These are phyloP conservation scores for Ananas comosus DNA, from an alignment of 176 grass and related monocot species.

Conservation along the genomic window DNA sequence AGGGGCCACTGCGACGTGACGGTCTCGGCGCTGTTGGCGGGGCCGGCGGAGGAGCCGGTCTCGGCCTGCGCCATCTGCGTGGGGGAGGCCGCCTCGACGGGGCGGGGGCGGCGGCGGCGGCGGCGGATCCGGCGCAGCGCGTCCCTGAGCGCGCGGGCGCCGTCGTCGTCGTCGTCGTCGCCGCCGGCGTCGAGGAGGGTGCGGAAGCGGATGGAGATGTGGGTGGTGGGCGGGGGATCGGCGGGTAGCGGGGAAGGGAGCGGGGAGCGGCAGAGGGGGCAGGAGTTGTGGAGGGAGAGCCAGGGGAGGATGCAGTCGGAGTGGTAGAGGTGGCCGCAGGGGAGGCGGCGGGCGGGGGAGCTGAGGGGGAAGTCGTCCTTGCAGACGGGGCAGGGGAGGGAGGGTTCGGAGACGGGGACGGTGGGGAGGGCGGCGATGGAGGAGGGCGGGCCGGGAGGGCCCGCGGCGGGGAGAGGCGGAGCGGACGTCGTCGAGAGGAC, in stretches of 20 bases:
- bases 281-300: constrained; percentile 29
- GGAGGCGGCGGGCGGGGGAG: constrained; percentile 19
- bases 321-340: constrained; percentile 31
- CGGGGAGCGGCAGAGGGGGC: constrained; percentile 26
- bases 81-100: not conserved
- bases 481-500: not conserved
- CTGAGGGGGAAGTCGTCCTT: constrained; percentile 24
- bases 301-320: constrained; percentile 37
- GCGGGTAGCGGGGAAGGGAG: constrained; percentile 2
- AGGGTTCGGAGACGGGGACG: constrained; percentile 10
- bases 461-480: not conserved
- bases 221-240: not conserved
- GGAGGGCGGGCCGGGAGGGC: constrained; percentile 8
- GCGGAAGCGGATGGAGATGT: not conserved
- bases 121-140: not conserved
- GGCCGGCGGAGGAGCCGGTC: not conserved
- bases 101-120: not conserved
- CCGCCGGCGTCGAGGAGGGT: not conserved
- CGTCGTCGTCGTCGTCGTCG: not conserved
- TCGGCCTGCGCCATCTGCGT: constrained; percentile 1
- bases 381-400: constrained; percentile 23
- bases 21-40: not conserved
- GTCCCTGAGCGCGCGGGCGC: not conserved
- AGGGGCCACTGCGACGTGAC: not conserved
- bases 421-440: constrained; percentile 21